A percentile compares a stretch with the other conserved stretches of the same genome.
These are phyloP conservation scores for Lactarius indigo DNA, from an alignment of 768 basidiomycete genomes.

Conservation along the genomic window DNA sequence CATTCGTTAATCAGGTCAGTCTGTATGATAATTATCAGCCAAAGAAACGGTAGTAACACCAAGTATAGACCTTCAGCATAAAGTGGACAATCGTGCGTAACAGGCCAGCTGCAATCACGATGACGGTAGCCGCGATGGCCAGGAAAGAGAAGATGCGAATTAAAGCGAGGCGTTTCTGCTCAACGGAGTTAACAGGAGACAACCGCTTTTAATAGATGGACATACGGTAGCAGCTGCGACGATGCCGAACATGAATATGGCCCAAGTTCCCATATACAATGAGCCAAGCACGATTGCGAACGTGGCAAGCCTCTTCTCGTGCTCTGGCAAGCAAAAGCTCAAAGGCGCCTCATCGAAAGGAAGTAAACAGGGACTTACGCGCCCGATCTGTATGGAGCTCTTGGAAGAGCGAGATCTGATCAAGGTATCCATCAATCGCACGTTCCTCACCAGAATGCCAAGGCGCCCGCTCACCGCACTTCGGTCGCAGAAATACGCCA, in stretches of 20 bases:
- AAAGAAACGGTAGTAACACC: neutral
- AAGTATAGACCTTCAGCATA: slow-evolving; percentile 51
- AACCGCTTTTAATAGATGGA: slow-evolving; percentile 17
- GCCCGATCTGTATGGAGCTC: slow-evolving; percentile 44
- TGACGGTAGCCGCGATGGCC: slow-evolving; percentile 44
- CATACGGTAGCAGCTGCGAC: slow-evolving; percentile 49
- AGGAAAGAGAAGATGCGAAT: slow-evolving; percentile 56
- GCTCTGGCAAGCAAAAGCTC: slow-evolving; percentile 34
- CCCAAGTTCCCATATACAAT: slow-evolving; percentile 48
- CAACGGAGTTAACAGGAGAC: neutral
- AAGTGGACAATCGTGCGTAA: slow-evolving; percentile 64
- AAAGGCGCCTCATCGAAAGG: neutral
- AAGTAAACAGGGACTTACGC: slow-evolving; percentile 39
- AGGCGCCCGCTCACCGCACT: slow-evolving; percentile 13
- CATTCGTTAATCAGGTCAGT: slow-evolving; percentile 58
- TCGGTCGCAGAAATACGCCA: slow-evolving; percentile 33
- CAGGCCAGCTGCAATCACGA: slow-evolving; percentile 50
- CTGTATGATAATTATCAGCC: slow-evolving; percentile 34
- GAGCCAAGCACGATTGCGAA: slow-evolving; percentile 59
- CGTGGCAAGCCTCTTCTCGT: slow-evolving; percentile 43
- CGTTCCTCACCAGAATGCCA: neutral
- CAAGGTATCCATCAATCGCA: neutral
- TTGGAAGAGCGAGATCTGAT: slow-evolving; percentile 60
- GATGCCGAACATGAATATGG: slow-evolving; percentile 56
- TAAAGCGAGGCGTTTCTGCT: slow-evolving; percentile 49